Evolutionary conservation across 2,329 filamentous ascomycete species (phyloP).

Genomic region (Tolypocladium ophioglossoides): DNA sequence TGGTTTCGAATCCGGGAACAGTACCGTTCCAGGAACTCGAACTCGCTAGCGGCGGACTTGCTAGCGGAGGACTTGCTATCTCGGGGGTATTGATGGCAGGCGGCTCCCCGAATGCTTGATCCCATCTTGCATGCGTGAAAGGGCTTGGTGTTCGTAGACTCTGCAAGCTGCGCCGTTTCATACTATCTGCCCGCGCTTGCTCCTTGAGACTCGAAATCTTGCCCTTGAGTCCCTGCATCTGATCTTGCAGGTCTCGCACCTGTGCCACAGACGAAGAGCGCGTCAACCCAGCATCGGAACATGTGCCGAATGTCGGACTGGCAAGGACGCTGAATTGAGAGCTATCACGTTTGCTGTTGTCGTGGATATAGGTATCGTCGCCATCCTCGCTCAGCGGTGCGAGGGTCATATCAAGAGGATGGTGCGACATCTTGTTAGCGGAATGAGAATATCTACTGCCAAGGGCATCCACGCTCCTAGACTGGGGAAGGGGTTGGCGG

Average conservation of each 20-base stretch:
- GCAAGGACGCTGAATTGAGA: constrained; percentile 26
- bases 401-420: constrained; percentile 31
- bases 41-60: too few species aligned
- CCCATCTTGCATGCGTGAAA: constrained; percentile 55
- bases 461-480: constrained; percentile 32
- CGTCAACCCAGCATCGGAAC: constrained; percentile 38
- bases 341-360: constrained; percentile 17
- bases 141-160: constrained; percentile 67
- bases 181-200: constrained; percentile 66
- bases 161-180: constrained; percentile 67
- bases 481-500: constrained; percentile 35
- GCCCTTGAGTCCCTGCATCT: constrained; percentile 77
- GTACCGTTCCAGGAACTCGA: background rate
- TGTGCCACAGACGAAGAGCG: constrained; percentile 64
- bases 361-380: constrained; percentile 15
- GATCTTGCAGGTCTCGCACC: constrained; percentile 64
- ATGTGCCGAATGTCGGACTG: constrained; percentile 34
- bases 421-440: constrained; percentile 26
- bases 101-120: constrained; percentile 15
- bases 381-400: constrained; percentile 46
- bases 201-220: constrained; percentile 74
- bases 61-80: constrained; percentile 2
- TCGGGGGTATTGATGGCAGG: constrained; percentile 9
- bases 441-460: constrained; percentile 17
- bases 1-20: background rate